Evolutionary conservation across 768 basidiomycete genomes (phyloP).

Genomic region (Rhizopogon roseolus): DNA sequence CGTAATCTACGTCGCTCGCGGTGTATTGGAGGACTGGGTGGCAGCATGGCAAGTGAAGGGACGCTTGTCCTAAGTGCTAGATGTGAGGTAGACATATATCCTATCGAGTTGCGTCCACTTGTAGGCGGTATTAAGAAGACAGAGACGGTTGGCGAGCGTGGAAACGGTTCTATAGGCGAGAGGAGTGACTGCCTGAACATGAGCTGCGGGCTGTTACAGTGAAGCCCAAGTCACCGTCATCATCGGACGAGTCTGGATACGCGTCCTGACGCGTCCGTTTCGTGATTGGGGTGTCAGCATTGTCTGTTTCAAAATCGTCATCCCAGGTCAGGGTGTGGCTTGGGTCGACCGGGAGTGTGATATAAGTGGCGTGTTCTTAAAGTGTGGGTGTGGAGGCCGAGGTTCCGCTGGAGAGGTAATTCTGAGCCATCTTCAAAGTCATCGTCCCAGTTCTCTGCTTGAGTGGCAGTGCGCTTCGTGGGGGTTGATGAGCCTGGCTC

Average conservation of each 20-base stretch:
- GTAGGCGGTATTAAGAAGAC: conserved; percentile 64
- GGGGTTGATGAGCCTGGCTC: conserved; percentile 51
- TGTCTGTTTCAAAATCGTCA: conserved; percentile 51
- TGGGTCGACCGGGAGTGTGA: conserved; percentile 21
- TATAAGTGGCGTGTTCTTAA: conserved; percentile 26
- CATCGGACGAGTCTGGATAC: conserved; percentile 40
- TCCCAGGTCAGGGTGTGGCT: conserved; percentile 40
- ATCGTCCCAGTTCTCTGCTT: conserved; percentile 62
- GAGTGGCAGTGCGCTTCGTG: conserved; percentile 28
- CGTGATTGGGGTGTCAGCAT: conserved; percentile 24
- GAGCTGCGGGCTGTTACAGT: conserved; percentile 54
- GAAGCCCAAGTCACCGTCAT: conserved; percentile 48
- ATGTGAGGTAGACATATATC: conserved; percentile 39
- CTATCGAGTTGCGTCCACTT: conserved; percentile 39
- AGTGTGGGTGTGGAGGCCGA: conserved; percentile 10
- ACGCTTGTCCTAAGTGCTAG: conserved; percentile 33
- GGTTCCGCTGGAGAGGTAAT: conserved; percentile 28
- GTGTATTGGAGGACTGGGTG: conserved; percentile 61
- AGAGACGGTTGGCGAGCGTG: conserved; percentile 57
- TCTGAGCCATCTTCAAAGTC: conserved; percentile 55
- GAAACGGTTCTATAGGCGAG: conserved; percentile 34
- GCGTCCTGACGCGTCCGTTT: conserved; percentile 29
- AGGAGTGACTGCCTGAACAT: conserved; percentile 22
- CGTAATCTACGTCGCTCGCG: conserved; percentile 59
- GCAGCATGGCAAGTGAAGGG: conserved; percentile 44